Conservation (phyloP, 306 rosid species). For the Astragalus glycyphyllos region DNA sequence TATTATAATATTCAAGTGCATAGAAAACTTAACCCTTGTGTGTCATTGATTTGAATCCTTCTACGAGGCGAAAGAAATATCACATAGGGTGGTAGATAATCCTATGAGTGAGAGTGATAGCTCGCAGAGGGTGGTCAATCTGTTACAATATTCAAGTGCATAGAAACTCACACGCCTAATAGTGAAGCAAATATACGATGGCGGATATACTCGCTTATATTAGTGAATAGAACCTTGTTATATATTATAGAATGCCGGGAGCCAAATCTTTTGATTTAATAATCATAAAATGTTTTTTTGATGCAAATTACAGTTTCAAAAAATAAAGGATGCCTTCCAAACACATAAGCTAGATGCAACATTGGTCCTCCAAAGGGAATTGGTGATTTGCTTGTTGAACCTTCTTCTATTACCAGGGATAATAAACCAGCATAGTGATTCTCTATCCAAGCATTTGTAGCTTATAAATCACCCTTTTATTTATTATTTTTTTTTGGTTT, state of each 20-base stretch:
- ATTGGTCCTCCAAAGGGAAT: slow-evolving; percentile 86
- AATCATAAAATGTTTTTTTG: slow-evolving; percentile 18
- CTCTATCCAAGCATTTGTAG: slow-evolving; percentile 25
- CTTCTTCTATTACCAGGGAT: slow-evolving; percentile 61
- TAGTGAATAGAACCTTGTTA: slow-evolving; percentile 2
- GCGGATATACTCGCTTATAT: slow-evolving; percentile 1
- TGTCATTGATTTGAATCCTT: too few species aligned
- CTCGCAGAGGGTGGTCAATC: too few species aligned
- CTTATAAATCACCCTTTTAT: slow-evolving; percentile 21
- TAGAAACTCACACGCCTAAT: neutral
- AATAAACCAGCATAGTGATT: slow-evolving; percentile 48
- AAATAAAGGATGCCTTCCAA: slow-evolving; percentile 86
- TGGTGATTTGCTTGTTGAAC: slow-evolving; percentile 65
- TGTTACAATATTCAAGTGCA: too few species aligned
- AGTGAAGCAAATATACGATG: slow-evolving; percentile 27
- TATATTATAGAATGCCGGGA: neutral
- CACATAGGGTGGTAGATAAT: too few species aligned
- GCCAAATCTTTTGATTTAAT: neutral
- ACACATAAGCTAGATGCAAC: slow-evolving; percentile 95
- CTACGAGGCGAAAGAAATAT: too few species aligned
- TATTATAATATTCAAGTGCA: too few species aligned
- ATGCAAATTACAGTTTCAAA: slow-evolving; percentile 78
- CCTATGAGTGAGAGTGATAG: too few species aligned
- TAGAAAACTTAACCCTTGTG: too few species aligned
- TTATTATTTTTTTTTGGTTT: neutral